Conservation (phyloP, 1,284 basidiomycete genomes). For the Ustilago trichophora region DNA sequence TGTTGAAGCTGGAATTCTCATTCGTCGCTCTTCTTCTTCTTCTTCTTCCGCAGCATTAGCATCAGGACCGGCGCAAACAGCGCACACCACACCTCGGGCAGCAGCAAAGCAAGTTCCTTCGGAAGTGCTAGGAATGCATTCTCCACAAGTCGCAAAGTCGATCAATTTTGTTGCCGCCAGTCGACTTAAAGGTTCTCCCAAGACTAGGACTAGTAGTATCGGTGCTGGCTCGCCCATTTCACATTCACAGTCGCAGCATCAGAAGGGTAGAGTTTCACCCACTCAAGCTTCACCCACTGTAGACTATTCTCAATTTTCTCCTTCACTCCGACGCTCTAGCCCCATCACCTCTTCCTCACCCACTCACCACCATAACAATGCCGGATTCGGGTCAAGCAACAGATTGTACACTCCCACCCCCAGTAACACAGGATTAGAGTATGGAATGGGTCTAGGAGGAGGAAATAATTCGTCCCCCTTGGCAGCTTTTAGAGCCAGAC, state of each 20-base stretch:
- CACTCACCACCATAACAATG: not conserved
- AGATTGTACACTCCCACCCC: not conserved
- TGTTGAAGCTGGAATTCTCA: slow-evolving; percentile 20
- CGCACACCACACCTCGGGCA: no score
- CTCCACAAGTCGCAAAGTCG: slow-evolving; percentile 22
- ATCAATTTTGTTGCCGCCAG: slow-evolving; percentile 46
- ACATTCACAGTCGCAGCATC: not conserved
- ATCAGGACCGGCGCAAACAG: no score
- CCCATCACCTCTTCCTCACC: not conserved
- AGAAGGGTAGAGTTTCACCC: slow-evolving; percentile 3
- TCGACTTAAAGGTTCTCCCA: slow-evolving; percentile 35
- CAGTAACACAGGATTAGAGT: not conserved
- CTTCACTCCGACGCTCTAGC: slow-evolving; percentile 10
- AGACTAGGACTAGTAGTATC: slow-evolving; percentile 25
- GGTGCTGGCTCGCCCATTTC: slow-evolving; percentile 41
- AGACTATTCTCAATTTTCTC: slow-evolving; percentile 44
- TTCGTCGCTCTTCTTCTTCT: slow-evolving; percentile 5
- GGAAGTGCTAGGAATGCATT: slow-evolving; percentile 33
- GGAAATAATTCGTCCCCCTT: slow-evolving; percentile 69
- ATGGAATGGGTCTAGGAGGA: not conserved
- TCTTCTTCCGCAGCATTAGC: not conserved
- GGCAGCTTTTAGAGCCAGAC: slow-evolving; percentile 73
- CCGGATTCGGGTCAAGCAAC: no score
- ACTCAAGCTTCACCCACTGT: no score
- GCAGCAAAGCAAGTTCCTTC: not conserved